These are phyloP conservation scores for Kodamaea sp. DNA, from an alignment of 1,139 yeast genomes.

Conservation along the genomic window DNA sequence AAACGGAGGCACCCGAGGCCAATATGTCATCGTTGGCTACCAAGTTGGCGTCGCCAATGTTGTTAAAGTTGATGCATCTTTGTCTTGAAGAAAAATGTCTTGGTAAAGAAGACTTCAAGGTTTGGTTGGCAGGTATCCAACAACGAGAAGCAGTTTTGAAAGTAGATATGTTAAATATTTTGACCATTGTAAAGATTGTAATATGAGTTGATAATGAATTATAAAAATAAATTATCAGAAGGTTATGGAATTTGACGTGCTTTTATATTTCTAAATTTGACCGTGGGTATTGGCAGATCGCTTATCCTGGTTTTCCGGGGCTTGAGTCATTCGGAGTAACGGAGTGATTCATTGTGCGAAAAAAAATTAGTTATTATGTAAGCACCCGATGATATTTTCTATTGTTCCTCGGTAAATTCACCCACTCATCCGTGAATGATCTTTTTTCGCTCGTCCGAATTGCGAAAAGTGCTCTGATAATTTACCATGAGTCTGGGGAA, in stretches of 20 bases:
- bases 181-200: slow-evolving; percentile 22
- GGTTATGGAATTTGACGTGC: not conserved
- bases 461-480: too few relatives aligned
- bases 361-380: too few relatives aligned
- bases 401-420: too few relatives aligned
- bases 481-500: too few relatives aligned
- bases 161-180: slow-evolving; percentile 34
- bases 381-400: too few relatives aligned
- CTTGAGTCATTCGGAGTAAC: slow-evolving; percentile 9
- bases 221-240: not conserved
- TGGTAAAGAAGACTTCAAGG: slow-evolving; percentile 11
- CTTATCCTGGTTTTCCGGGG: not conserved
- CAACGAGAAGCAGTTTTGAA: slow-evolving; percentile 46
- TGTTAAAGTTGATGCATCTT: slow-evolving; percentile 37
- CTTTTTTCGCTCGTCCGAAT: too few relatives aligned
- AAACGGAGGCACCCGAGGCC: slow-evolving; percentile 9
- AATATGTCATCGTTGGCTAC: slow-evolving; percentile 39
- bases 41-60: slow-evolving; percentile 28
- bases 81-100: slow-evolving; percentile 38
- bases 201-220: not conserved
- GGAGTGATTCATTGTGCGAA: not conserved
- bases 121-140: slow-evolving; percentile 34
- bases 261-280: not conserved
- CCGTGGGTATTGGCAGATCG: not conserved
- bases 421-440: too few relatives aligned